A percentile compares a stretch with the other conserved stretches of the same genome.
These are phyloP conservation scores for Neurospora sp. DNA, from an alignment of 2,329 filamentous ascomycete genomes.

Conservation along the genomic window DNA sequence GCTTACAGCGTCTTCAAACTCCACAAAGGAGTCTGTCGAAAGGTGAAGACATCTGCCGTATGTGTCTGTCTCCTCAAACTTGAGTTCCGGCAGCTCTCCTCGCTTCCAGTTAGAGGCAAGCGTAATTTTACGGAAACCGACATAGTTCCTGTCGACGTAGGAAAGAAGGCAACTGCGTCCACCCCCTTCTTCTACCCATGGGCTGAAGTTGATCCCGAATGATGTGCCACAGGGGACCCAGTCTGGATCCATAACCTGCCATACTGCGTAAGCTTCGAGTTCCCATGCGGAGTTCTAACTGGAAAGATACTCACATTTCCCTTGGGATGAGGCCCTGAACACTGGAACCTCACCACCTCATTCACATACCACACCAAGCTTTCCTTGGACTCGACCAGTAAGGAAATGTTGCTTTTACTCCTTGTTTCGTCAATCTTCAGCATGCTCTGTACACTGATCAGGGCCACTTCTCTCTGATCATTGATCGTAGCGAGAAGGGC, in stretches of 20 bases:
- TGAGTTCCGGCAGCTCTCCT: conserved; percentile 27
- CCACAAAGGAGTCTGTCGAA: conserved; percentile 42
- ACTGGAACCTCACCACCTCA: conserved; percentile 40
- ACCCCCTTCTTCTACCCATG: conserved; percentile 33
- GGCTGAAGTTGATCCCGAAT: conserved; percentile 45
- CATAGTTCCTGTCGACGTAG: conserved; percentile 40
- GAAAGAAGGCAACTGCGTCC: conserved; percentile 35
- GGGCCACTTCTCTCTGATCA: conserved; percentile 38
- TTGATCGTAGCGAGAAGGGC: conserved; percentile 43
- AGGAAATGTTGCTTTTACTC: conserved; percentile 1
- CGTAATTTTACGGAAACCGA: conserved; percentile 44
- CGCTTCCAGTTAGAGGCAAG: conserved; percentile 27
- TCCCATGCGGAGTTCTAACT: not conserved
- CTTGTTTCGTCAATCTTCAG: conserved; percentile 22
- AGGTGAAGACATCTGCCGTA: conserved; percentile 41
- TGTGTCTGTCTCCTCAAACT: conserved; percentile 31
- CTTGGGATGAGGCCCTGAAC: conserved; percentile 33
- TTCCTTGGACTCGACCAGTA: conserved; percentile 12
- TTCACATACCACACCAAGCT: conserved; percentile 36
- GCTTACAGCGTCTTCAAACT: conserved; percentile 43
- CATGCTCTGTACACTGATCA: conserved; percentile 38
- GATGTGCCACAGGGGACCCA: conserved; percentile 38
- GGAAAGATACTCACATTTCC: conserved; percentile 21
- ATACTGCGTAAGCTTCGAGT: not conserved
- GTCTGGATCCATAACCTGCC: conserved; percentile 32